Conservation (phyloP, 164 flowering plant species). For the Echeveria elegans region DNA sequence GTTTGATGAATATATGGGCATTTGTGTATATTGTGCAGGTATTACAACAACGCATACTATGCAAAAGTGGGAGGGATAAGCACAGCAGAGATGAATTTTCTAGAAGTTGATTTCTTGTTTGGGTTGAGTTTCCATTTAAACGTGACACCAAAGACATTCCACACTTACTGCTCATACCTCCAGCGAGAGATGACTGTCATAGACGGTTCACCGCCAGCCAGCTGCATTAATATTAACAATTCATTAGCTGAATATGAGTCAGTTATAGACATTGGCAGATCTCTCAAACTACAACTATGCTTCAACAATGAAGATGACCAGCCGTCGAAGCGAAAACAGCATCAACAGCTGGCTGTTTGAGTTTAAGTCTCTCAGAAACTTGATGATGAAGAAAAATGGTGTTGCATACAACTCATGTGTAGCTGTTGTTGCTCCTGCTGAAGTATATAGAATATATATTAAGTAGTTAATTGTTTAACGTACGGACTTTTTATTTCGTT, state of each 20-base stretch:
- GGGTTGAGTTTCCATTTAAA: conserved; percentile 75
- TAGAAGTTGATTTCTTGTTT: conserved; percentile 83
- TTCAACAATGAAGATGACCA: conserved; percentile 70
- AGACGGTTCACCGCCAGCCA: background rate
- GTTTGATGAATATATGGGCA: too few species aligned
- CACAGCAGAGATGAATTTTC: conserved; percentile 74
- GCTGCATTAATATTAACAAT: conserved; percentile 7
- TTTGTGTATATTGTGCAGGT: conserved; percentile 31
- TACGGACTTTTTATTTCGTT: background rate
- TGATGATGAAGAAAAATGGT: too few species aligned
- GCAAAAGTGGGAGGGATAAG: conserved; percentile 91
- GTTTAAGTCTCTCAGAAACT: too few species aligned
- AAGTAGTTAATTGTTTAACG: too few species aligned
- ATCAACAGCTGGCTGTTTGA: conserved; percentile 64
- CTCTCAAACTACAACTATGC: conserved; percentile 42
- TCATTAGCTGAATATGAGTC: conserved; percentile 1
- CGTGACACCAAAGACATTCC: conserved; percentile 75
- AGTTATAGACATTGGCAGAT: conserved; percentile 16
- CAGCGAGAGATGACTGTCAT: conserved; percentile 45
- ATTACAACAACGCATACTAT: conserved; percentile 89
- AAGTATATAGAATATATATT: too few species aligned
- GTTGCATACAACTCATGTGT: too few species aligned
- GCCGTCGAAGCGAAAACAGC: conserved; percentile 24
- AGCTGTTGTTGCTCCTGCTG: too few species aligned
- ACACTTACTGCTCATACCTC: conserved; percentile 59